Conservation (phyloP, 148 eudicot species). For the Silene uniflora region DNA sequence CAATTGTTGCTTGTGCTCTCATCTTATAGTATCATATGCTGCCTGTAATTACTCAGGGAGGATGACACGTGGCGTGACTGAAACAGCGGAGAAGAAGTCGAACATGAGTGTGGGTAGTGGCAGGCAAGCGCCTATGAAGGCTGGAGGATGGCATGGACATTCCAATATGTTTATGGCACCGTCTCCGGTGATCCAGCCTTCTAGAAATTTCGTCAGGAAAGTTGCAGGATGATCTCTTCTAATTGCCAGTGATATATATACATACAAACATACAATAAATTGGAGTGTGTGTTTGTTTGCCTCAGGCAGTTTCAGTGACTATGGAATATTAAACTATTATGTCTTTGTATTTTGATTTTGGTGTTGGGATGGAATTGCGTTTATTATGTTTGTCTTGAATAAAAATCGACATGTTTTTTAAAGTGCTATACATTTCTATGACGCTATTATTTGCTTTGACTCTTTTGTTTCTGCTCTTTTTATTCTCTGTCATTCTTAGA, state of each 20-base stretch:
- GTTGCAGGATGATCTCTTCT: constrained; percentile 53
- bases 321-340: too few relatives aligned
- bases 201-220: constrained; percentile 51
- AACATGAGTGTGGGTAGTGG: constrained; percentile 47
- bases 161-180: constrained; percentile 46
- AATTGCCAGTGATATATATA: neutral
- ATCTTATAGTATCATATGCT: constrained; percentile 12
- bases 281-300: neutral
- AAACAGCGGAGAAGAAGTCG: constrained; percentile 58
- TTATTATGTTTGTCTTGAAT: too few relatives aligned
- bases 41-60: constrained; percentile 40
- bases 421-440: too few relatives aligned
- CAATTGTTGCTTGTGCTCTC: neutral
- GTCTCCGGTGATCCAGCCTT: constrained; percentile 47
- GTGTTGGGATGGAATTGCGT: too few relatives aligned
- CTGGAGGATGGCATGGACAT: constrained; percentile 80
- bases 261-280: neutral
- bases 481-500: too few relatives aligned
- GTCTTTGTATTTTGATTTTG: too few relatives aligned
- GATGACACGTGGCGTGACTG: constrained; percentile 44
- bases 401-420: too few relatives aligned
- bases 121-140: constrained; percentile 71
- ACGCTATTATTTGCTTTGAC: too few relatives aligned
- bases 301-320: constrained; percentile 6
- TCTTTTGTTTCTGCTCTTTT: too few relatives aligned